Conservation (phyloP, 768 basidiomycete species). For the Mycena maculata region DNA sequence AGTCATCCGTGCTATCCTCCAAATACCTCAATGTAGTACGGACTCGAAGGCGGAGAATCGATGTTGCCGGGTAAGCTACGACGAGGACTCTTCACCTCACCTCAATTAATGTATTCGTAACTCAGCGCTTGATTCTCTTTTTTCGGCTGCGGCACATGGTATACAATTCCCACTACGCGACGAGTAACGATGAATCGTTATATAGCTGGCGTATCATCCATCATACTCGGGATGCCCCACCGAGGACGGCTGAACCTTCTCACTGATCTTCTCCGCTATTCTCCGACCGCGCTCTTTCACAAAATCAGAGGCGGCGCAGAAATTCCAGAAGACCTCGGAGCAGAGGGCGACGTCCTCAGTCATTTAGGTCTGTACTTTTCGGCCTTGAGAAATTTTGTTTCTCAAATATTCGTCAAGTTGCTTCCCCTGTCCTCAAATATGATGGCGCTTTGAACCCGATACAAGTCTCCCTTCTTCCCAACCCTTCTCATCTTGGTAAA, state of each 20-base stretch:
- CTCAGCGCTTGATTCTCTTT: constrained; percentile 85
- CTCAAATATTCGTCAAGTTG: constrained; percentile 50
- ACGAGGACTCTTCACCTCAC: too few relatives aligned
- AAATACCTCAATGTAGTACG: constrained; percentile 57
- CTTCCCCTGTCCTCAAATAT: constrained; percentile 74
- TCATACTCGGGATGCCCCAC: constrained; percentile 89
- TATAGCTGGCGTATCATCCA: constrained; percentile 71
- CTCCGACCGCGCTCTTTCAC: constrained; percentile 79
- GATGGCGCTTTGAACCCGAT: constrained; percentile 59
- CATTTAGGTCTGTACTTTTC: constrained; percentile 71
- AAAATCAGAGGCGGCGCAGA: constrained; percentile 89
- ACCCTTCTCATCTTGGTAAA: constrained; percentile 80
- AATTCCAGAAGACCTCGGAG: constrained; percentile 71
- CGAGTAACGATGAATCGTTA: background rate
- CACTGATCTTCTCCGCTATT: constrained; percentile 77
- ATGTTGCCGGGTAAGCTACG: too few relatives aligned
- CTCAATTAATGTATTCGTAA: too few relatives aligned
- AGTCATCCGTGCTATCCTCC: background rate
- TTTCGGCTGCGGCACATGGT: constrained; percentile 74
- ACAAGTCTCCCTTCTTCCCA: constrained; percentile 83
- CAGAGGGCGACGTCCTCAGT: constrained; percentile 88
- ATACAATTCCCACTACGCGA: constrained; percentile 31
- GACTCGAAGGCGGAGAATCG: constrained; percentile 92
- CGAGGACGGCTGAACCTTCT: constrained; percentile 89
- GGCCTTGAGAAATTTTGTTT: too few relatives aligned